Percentiles rank a stretch among this genome's conserved stretches.
phyloP scores from a whole-genome alignment of 129 eudicot species.

The Saposhnikovia divaricata region DNA sequence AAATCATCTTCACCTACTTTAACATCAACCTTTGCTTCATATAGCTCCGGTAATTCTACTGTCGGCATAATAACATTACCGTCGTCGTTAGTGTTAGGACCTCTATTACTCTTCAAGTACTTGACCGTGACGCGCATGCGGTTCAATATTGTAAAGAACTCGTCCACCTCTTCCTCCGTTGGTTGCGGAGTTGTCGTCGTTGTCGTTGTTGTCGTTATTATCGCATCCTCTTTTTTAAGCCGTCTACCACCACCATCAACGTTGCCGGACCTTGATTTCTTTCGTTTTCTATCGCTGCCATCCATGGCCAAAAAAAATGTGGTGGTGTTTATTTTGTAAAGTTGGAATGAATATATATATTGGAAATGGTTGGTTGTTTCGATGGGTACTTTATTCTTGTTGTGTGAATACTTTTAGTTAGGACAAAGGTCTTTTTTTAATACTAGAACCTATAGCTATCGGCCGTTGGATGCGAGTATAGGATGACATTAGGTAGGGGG shows the following conservation, averaged over 20 bases:
- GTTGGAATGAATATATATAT: neutral
- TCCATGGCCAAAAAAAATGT: neutral
- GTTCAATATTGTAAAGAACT: neutral
- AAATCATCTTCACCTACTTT: neutral
- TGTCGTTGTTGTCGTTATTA: neutral
- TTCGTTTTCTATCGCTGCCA: neutral
- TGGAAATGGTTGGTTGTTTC: neutral
- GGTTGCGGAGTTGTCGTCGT: neutral
- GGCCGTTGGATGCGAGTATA: neutral
- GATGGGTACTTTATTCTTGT: neutral
- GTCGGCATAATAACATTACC: neutral
- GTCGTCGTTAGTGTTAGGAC: neutral
- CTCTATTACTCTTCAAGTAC: neutral
- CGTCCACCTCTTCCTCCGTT: slow-evolving; percentile 5
- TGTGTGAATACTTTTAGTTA: neutral
- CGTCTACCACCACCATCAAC: neutral
- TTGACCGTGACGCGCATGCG: slow-evolving; percentile 2
- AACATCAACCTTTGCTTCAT: neutral
- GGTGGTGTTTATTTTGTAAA: neutral
- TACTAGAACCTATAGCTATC: neutral
- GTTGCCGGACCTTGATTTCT: neutral
- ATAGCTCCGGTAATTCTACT: neutral
- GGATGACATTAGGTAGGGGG: neutral
- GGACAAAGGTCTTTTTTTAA: neutral
- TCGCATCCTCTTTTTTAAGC: neutral